A percentile compares a stretch with the other conserved stretches of the same genome.
Conservation (phyloP, 139 green algal genomes). For the Chlorella sp. region DNA sequence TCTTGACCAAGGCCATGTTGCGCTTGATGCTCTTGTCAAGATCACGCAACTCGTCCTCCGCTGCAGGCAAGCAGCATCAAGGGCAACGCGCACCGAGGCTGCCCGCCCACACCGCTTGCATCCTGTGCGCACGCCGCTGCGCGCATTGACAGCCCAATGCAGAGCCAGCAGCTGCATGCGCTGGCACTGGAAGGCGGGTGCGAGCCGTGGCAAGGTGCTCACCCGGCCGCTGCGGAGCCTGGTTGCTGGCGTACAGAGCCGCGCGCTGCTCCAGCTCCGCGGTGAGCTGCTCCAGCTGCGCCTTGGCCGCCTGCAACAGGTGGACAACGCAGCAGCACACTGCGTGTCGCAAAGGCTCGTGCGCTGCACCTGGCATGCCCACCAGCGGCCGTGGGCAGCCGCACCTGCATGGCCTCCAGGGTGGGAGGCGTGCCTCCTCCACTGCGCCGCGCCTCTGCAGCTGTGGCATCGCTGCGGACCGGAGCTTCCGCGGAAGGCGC, state of each 20-base stretch:
- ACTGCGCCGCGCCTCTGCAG: too few species aligned
- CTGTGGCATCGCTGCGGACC: too few species aligned
- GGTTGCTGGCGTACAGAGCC: not conserved
- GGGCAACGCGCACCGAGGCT: not conserved
- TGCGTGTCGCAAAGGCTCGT: not conserved
- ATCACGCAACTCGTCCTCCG: slow-evolving; percentile 14
- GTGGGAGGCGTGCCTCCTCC: too few species aligned
- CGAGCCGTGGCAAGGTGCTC: not conserved
- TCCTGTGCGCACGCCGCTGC: too few species aligned
- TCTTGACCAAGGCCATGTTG: slow-evolving; percentile 85
- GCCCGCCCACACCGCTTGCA: too few species aligned
- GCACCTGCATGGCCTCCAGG: not conserved
- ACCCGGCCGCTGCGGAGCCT: not conserved
- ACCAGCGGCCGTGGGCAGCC: not conserved
- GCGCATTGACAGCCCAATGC: too few species aligned
- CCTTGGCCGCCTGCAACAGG: not conserved
- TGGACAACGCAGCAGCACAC: not conserved
- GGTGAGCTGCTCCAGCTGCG: not conserved
- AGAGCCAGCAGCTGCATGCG: not conserved
- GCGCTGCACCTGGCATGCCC: not conserved
- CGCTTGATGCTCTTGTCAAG: slow-evolving; percentile 89
- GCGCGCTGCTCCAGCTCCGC: not conserved
- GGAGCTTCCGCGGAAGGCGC: too few species aligned
- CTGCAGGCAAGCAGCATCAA: not conserved
- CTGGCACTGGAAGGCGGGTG: not conserved